These are phyloP conservation scores for Auxenochlorella protothecoides DNA, from an alignment of 139 green algal genomes.

Conservation along the genomic window DNA sequence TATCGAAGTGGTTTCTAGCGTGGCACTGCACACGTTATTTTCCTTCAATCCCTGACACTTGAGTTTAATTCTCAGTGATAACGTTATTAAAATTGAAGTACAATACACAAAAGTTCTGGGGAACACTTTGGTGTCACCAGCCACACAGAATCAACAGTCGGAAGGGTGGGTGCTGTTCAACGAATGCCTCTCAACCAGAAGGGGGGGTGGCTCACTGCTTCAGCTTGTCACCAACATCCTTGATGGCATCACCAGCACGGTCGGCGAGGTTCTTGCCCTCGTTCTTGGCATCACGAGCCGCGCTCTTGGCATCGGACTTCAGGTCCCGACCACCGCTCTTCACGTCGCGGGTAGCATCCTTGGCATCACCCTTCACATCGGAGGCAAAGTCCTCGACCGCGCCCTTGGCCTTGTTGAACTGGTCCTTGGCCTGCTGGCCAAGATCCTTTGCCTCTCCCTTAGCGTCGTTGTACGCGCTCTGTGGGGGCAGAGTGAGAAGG, in stretches of 20 bases:
- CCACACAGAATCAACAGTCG: too few species aligned
- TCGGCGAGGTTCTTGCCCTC: neutral
- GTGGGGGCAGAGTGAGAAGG: too few species aligned
- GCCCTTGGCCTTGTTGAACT: neutral
- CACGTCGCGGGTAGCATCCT: neutral
- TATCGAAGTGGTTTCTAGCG: neutral
- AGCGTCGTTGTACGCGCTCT: too few species aligned
- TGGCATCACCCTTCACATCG: neutral
- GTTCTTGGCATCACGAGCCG: neutral
- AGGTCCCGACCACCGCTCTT: neutral
- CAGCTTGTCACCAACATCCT: conserved; percentile 5
- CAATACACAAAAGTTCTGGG: too few species aligned
- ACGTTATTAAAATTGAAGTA: too few species aligned
- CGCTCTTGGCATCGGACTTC: neutral
- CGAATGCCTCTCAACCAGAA: too few species aligned
- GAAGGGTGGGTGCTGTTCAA: too few species aligned
- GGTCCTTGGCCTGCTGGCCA: neutral
- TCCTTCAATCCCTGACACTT: too few species aligned
- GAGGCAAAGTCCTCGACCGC: neutral
- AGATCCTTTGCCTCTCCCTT: neutral
- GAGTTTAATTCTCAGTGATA: too few species aligned
- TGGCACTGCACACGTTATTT: neutral
- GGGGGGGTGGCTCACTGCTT: conserved; percentile 5
- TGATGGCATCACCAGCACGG: neutral
- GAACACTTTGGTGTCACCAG: too few species aligned